phyloP scores from a whole-genome alignment of 2,329 filamentous ascomycete species.

The Cadophora luteo-olivacea region DNA sequence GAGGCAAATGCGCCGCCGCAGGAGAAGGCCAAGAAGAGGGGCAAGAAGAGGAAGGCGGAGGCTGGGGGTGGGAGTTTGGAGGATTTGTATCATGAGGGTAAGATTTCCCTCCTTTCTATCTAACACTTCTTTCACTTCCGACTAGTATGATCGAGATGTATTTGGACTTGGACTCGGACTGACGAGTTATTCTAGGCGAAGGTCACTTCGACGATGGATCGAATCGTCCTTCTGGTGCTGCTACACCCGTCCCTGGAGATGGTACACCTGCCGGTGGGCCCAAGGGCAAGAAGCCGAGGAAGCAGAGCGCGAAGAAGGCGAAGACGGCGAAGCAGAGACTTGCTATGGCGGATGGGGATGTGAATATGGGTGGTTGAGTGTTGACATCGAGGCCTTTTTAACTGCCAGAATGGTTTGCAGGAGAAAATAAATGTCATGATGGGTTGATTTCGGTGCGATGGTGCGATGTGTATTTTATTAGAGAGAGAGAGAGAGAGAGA shows the following conservation, averaged over 20 bases:
- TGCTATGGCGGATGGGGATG: conserved; percentile 68
- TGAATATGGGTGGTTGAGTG: conserved; percentile 38
- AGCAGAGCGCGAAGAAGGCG: conserved; percentile 65
- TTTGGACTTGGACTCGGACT: conserved; percentile 36
- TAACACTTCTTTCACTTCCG: too few species aligned
- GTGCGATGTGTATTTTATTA: conserved; percentile 1
- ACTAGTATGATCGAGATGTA: too few species aligned
- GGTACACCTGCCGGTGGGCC: conserved; percentile 52
- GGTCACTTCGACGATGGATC: conserved; percentile 90
- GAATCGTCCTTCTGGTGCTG: conserved; percentile 83
- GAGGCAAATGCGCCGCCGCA: conserved; percentile 64
- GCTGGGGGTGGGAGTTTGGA: conserved; percentile 72
- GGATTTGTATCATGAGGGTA: conserved; percentile 99
- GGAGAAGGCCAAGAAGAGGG: conserved; percentile 67
- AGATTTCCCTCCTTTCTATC: conserved; percentile 48
- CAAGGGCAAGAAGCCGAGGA: conserved; percentile 61
- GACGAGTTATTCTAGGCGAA: conserved; percentile 71
- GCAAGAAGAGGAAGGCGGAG: conserved; percentile 62
- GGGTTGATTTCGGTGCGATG: not conserved
- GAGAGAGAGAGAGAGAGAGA: not conserved
- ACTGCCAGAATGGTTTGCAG: not conserved
- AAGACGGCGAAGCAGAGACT: conserved; percentile 74
- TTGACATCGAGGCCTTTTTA: too few species aligned
- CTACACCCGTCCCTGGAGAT: conserved; percentile 71
- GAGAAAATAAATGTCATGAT: not conserved